Evolutionary conservation across 805 yeast genomes (phyloP).

Genomic region (Blastobotrys americana): DNA sequence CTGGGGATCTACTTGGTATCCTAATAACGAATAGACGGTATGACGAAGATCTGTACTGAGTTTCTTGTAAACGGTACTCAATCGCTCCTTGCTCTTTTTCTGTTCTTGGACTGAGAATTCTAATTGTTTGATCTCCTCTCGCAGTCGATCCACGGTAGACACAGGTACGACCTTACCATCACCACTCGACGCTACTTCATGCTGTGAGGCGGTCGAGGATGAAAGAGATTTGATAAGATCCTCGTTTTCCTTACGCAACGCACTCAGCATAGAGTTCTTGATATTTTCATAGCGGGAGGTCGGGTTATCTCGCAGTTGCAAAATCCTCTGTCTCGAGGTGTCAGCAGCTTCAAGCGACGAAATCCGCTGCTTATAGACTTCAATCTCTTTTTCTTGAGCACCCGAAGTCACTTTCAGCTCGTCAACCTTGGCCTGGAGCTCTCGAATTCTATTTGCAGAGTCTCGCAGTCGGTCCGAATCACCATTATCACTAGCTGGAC

Average conservation of each 20-base stretch:
- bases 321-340: constrained; percentile 33
- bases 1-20: constrained; percentile 64
- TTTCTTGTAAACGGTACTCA: constrained; percentile 49
- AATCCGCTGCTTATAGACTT: constrained; percentile 17
- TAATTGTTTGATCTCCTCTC: constrained; percentile 43
- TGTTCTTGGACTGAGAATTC: constrained; percentile 18
- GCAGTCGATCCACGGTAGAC: constrained; percentile 55
- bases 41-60: constrained; percentile 68
- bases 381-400: constrained; percentile 19
- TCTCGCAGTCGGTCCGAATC: constrained; percentile 12
- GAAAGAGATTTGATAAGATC: constrained; percentile 35
- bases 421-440: constrained; percentile 19
- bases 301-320: constrained; percentile 64
- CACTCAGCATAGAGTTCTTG: constrained; percentile 44
- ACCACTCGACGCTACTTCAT: no score
- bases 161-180: constrained; percentile 43
- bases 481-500: constrained; percentile 6
- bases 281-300: constrained; percentile 53
- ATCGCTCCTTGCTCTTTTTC: constrained; percentile 21
- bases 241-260: constrained; percentile 51
- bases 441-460: constrained; percentile 10
- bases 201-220: constrained; percentile 4
- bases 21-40: constrained; percentile 59
- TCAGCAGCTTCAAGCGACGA: constrained; percentile 15
- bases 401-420: constrained; percentile 8